Evolutionary conservation across 2,329 filamentous ascomycete genomes (phyloP), one percentile per base, ranked within the genome.

Genomic region (Neofusicoccum parvum): DNA sequence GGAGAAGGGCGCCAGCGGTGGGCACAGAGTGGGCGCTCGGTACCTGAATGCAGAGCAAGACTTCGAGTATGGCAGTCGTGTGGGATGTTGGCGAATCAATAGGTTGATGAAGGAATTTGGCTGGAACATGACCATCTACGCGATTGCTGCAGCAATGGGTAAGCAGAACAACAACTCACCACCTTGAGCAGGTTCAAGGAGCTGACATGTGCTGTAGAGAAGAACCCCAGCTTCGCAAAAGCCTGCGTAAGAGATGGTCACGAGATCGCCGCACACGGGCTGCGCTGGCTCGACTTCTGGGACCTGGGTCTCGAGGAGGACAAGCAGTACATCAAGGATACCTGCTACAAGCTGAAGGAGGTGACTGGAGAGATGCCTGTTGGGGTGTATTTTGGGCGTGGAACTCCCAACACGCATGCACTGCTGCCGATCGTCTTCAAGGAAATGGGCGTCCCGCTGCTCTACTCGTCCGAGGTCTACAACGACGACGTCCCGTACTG

Each of bases 241-340:
- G 78, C 77, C 4, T 78, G 77, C 34, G 74, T 80, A 2, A 72
- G 76, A 39, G 76, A 80, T 34, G 76, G 78, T 2, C 78, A 80
- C 65, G 79, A 81, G 68, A 76, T 81, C 48, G 78, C 75, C 2
- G 75, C 76, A 14, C 80, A 82, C 67, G 80, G 51, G 10, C 74
- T 78, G 32, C 68, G 78, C 53, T 82, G 79, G 80, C 73, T 81
- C n/a, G 79, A 81, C 56, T 78, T 78, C 59, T 78, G 76, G 69
- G 70, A 80, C 45, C 77, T 78, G 68, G 70, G 69, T 9, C 64
- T 75, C 1, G 75, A 79, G 64, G 71, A 78, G 58, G 76, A 80
- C 59, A 76, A 78, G 64, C 75, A 73, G 36, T 79, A 80, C 51
- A 78, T 79, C 69, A 76, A 74, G 65, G 73, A 79, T 62, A 75